Conservation (phyloP, 306 rosid species). For the Canavalia ensiformis region DNA sequence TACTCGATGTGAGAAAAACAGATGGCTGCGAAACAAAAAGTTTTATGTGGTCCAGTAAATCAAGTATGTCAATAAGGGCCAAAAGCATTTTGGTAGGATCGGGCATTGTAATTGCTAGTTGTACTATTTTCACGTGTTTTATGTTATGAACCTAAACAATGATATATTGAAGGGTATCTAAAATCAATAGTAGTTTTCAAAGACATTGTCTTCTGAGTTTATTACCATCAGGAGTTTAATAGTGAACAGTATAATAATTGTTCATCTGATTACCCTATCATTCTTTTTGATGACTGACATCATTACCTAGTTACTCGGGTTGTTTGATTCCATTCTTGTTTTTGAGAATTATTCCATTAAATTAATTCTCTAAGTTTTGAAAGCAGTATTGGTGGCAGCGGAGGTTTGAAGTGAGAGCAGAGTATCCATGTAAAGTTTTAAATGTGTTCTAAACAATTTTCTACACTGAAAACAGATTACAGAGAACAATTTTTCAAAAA, state of each 20-base stretch:
- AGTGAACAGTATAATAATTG: background rate
- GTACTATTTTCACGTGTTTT: background rate
- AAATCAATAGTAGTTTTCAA: slow-evolving; percentile 12
- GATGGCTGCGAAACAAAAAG: background rate
- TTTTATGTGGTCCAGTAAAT: background rate
- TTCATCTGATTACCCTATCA: background rate
- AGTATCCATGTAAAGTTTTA: background rate
- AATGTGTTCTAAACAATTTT: background rate
- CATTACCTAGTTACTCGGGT: slow-evolving; percentile 1
- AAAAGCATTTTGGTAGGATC: background rate
- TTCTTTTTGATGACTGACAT: slow-evolving; percentile 23
- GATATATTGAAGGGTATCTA: slow-evolving; percentile 17
- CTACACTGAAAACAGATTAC: background rate
- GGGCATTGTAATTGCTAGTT: background rate
- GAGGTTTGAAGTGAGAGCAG: background rate
- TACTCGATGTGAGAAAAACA: background rate
- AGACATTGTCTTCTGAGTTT: background rate
- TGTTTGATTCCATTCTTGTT: background rate
- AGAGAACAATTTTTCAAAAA: background rate
- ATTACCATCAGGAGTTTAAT: slow-evolving; percentile 1
- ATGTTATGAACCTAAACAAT: background rate
- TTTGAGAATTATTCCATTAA: background rate
- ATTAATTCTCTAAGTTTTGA: background rate
- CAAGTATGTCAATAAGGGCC: background rate
- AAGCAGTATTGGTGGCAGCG: background rate